Evolutionary conservation across 2,329 filamentous ascomycete genomes (phyloP), one percentile per base, ranked within the genome.

Genomic region (Biscogniauxia sp.): DNA sequence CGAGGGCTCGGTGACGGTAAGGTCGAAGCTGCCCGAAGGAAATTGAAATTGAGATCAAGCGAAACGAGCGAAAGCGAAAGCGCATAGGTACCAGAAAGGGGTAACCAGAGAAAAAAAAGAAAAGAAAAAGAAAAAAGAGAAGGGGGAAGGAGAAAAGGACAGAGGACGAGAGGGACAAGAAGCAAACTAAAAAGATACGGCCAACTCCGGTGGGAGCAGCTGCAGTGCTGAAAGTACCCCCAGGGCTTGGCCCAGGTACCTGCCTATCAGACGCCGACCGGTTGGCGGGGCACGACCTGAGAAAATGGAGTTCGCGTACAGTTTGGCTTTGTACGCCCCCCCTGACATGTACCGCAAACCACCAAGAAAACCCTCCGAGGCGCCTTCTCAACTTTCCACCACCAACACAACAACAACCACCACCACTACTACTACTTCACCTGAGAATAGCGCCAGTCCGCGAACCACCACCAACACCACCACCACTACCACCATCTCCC

Each of bases 221-320:
- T 5, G 25, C 51, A 8, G 8, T 26, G 15, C 3, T 11, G 5
- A 7, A 52, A 20, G 50, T 45, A 45, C 37, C 37, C 5, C 15
- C 13, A n/a, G 37, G 15, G 11, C 37, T 45, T 45, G 37, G 37
- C 37, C 15, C 37, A 45, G n/a, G 37, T 45, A 45, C 37, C 37
- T 45, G 11, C 37, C 5, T 45, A 45, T 45, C 37, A 45, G 37
- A 45, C 13, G 15, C 15, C 37, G 37, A 37, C 32, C 32, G 37
- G 7, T 45, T 45, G 37, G 37, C 37, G 37, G 15, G 37, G 37
- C 37, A 45, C 17, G 51, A 23, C 23, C 23, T 23, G 23, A 45
- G 53, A 66, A 64, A 60, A 68, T 68, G 66, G 66, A 68, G 60
- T 68, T 68, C 63, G 66, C 66, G 53, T 68, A 68, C 61, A 66